Evolutionary conservation across 1,139 yeast species (phyloP).

Genomic region (Yamadazyma triangularis): DNA sequence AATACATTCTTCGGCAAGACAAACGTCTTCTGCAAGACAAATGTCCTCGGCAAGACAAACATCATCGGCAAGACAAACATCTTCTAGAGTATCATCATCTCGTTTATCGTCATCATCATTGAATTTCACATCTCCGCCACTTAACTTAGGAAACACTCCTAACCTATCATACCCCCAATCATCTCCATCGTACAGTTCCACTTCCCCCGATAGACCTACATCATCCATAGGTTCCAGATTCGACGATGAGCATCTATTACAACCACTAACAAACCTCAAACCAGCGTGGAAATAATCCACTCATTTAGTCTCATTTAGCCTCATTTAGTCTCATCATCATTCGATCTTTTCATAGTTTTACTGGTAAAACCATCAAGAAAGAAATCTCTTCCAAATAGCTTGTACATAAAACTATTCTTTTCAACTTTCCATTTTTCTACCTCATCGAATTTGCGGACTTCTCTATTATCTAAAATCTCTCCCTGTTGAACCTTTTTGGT

Average conservation of each 20-base stretch:
- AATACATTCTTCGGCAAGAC: not conserved
- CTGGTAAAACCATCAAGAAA: conserved; percentile 46
- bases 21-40: not conserved
- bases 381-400: conserved; percentile 40
- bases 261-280: conserved; percentile 20
- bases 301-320: conserved; percentile 1
- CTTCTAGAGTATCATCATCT: not conserved
- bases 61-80: not conserved
- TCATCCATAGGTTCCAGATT: conserved; percentile 33
- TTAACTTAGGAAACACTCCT: conserved; percentile 11
- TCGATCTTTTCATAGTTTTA: conserved; percentile 26
- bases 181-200: conserved; percentile 16
- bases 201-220: conserved; percentile 33
- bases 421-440: conserved; percentile 40
- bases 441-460: conserved; percentile 33
- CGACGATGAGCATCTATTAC: conserved; percentile 30
- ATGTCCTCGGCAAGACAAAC: not conserved
- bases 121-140: conserved; percentile 9
- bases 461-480: conserved; percentile 31
- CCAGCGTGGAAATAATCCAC: conserved; percentile 21
- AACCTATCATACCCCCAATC: conserved; percentile 12
- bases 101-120: conserved; percentile 4
- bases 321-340: conserved; percentile 4
- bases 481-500: conserved; percentile 42
- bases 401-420: conserved; percentile 33